Percentiles rank a stretch among this genome's conserved stretches.
Evolutionary conservation across 768 basidiomycete species (phyloP).

Genomic region (Boletus rubroflammeus): DNA sequence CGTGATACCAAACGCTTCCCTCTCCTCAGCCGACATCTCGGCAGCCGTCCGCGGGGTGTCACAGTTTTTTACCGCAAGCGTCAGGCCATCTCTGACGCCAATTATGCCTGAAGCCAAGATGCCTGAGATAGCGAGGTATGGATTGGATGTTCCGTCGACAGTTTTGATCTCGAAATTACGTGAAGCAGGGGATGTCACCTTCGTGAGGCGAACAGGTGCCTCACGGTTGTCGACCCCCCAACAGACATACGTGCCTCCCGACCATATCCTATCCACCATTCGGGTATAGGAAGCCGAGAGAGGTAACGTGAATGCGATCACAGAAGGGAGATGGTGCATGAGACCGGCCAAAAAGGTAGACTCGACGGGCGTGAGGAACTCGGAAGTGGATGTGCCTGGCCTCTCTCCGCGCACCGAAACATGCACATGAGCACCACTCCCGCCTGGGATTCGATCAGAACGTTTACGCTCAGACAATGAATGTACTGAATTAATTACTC

Average conservation of each 20-base stretch:
- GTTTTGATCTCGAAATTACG: constrained; percentile 62
- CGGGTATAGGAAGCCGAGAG: constrained; percentile 59
- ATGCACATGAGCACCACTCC: constrained; percentile 59
- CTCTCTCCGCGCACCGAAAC: constrained; percentile 51
- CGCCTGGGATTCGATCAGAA: constrained; percentile 31
- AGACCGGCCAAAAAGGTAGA: constrained; percentile 61
- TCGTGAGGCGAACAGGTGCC: constrained; percentile 54
- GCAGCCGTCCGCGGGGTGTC: constrained; percentile 32
- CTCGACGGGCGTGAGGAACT: constrained; percentile 42
- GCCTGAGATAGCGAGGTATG: constrained; percentile 55
- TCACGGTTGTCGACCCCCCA: constrained; percentile 75
- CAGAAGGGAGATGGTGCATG: constrained; percentile 52
- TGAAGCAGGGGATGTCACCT: constrained; percentile 42
- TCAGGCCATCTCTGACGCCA: constrained; percentile 42
- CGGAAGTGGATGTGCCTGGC: constrained; percentile 10
- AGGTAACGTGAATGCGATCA: constrained; percentile 58
- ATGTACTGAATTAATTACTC: background rate
- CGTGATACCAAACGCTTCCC: constrained; percentile 44
- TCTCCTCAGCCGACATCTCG: constrained; percentile 42
- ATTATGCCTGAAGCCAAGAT: constrained; percentile 51
- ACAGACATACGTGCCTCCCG: constrained; percentile 64
- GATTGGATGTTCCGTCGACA: constrained; percentile 61
- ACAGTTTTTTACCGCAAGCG: constrained; percentile 40
- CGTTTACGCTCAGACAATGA: too few species aligned
- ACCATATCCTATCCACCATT: constrained; percentile 63